Evolutionary conservation across 331 rosid genomes (phyloP).

Genomic region (Rhamnella rubrinervis): DNA sequence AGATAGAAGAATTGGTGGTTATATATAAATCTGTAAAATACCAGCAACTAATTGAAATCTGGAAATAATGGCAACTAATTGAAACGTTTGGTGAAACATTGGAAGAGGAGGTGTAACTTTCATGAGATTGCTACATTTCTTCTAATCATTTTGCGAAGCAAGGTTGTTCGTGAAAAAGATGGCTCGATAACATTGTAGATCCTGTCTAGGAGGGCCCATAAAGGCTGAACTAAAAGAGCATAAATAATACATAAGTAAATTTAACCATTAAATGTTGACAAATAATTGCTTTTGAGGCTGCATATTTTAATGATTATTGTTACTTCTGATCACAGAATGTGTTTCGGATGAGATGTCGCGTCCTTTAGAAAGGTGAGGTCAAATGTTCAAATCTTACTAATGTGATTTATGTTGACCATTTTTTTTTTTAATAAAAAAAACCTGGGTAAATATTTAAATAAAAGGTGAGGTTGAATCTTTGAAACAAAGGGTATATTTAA

Average conservation of each 20-base stretch:
- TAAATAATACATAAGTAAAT: too few relatives aligned
- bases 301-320: not conserved
- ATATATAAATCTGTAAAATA: slow-evolving; percentile 25
- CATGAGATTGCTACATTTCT: slow-evolving; percentile 47
- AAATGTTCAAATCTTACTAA: slow-evolving; percentile 5
- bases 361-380: slow-evolving; percentile 3
- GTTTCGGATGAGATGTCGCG: too few relatives aligned
- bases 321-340: too few relatives aligned
- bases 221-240: not conserved
- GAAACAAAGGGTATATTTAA: too few relatives aligned
- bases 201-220: not conserved
- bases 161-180: slow-evolving; percentile 16
- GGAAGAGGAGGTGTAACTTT: slow-evolving; percentile 62
- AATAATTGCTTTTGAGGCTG: not conserved
- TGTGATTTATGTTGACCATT: not conserved
- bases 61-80: slow-evolving; percentile 10
- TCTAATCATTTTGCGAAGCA: slow-evolving; percentile 42
- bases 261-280: too few relatives aligned
- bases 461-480: too few relatives aligned
- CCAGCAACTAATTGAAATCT: slow-evolving; percentile 2
- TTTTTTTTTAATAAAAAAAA: too few relatives aligned
- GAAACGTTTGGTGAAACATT: slow-evolving; percentile 31
- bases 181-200: not conserved
- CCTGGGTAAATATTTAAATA: too few relatives aligned
- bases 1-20: slow-evolving; percentile 16